Evolutionary conservation across 2,329 filamentous ascomycete genomes (phyloP), one percentile per base, ranked within the genome.

Genomic region (Aspergillus ruber): DNA sequence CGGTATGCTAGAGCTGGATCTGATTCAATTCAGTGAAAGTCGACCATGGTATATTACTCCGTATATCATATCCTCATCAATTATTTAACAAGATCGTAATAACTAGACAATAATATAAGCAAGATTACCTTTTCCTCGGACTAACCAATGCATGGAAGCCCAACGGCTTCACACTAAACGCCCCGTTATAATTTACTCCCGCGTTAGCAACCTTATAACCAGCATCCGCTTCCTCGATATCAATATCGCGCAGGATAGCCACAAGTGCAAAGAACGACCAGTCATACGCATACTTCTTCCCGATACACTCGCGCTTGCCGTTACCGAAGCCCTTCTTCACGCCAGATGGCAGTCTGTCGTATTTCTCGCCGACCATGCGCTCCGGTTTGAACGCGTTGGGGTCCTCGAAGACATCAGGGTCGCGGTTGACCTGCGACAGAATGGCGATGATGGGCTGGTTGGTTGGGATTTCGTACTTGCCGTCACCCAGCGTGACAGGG

Each of bases 271-370:
- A 67, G 8, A 86, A 62, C 1, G 79, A 76, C 69, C 90, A 87
- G 59, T 90, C 84, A 82, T 82, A 86, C 1, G 86, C 85, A 63
- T 89, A 90, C 0, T 77, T 74, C 6, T 82, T 73, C 1, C 87
- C 86, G 48, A 89, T 88, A 54, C 86, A 91, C 1, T 72, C 80
- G 42, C 87, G 73, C 50, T 79, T 75, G 2, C 86, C 86, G 49
- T 86, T 86, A 0, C 87, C 87, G 56, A 90, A 91, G 4, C 86
- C 61, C 51, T 86, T 86, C 80, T 81, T 86, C 21, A 76, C 75
- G 46, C 80, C 80, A 12, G 75, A 75, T 4, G 81, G 83, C 5
- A 86, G 73, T 21, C 76, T 76, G 49, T 81, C 79, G 59, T 87
- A 89, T 21, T 78, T 76, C 15, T 84, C 84, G 18, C 86, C 82